Conservation (phyloP, 208 protist species). For the Tritrichomonas musculus region DNA sequence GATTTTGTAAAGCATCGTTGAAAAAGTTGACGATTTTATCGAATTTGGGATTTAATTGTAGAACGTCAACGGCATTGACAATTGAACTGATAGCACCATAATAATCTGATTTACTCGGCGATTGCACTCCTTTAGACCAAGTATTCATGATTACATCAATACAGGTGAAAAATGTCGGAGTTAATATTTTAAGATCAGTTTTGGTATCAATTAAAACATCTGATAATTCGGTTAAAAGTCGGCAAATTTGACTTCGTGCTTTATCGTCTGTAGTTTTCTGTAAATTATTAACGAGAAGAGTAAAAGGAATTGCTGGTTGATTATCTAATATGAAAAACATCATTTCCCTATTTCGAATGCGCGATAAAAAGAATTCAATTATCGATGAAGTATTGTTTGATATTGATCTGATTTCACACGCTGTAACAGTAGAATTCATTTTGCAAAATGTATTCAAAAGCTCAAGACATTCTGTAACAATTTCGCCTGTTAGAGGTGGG, state of each 20-base stretch:
- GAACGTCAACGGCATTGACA: too few relatives aligned
- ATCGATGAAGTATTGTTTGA: neutral
- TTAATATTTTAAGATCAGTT: too few relatives aligned
- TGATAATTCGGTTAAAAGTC: neutral
- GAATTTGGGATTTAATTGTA: too few relatives aligned
- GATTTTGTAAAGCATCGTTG: neutral
- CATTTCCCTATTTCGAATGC: neutral
- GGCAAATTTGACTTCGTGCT: neutral
- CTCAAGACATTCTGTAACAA: neutral
- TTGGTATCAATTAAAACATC: neutral
- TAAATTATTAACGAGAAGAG: neutral
- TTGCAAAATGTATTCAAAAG: neutral
- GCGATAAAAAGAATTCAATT: neutral
- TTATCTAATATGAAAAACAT: neutral
- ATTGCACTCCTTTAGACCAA: too few relatives aligned
- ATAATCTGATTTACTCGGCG: too few relatives aligned
- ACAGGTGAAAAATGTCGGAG: too few relatives aligned
- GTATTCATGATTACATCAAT: too few relatives aligned
- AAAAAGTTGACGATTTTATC: neutral
- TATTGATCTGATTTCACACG: neutral
- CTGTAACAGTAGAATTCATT: too few relatives aligned
- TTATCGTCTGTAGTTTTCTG: neutral
- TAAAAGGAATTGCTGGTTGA: neutral
- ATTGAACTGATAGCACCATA: too few relatives aligned
- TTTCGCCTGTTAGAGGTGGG: neutral